Base-by-base conservation (phyloP, 2,329 filamentous ascomycete species). In the Aspergillus floridensis region DNA sequence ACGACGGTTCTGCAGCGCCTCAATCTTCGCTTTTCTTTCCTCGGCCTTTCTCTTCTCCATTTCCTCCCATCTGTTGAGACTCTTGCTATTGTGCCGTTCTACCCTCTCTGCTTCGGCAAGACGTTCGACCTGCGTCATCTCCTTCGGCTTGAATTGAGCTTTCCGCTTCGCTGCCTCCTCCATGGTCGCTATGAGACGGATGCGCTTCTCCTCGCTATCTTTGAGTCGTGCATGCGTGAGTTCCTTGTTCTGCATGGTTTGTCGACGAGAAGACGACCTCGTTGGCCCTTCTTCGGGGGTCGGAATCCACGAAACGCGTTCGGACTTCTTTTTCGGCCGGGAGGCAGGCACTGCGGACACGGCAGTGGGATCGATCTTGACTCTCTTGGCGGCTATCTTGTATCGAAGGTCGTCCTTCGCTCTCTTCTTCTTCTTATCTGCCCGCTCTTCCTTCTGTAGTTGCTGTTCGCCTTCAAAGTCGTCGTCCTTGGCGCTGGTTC, bases 41-140 rank as follows among this genome's bases (percentile, higher is more conserved):
- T 93, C 91, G 65, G 93, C 90, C 59, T 93, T 87, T 72, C 89
- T 87, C 76, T 92, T 92, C 77, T 99, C 95, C 6, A 92, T 91
- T 74, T 92, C 89, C 74, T 98, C 93, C 93, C 93, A 98, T 58
- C 91, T 84, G 71, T 93, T 97, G 70, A 96, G 79, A 75, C 89
- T 98, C 81, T 91, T 96, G 66, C 89, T 85, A 75, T 99, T 97
- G 68, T 88, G 83, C 75, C 89, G 89, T 76, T 98, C 95, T 6
- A 96, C 88, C 55, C 88, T 79, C 19, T 88, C 91, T 1, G 93
- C 93, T 75, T 96, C 91, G 29, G 86, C 88, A 29, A 97, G 81
- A 41, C 92, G 85, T 73, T 98, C 88, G 49, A 86, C 91, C 75
- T 97, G 93, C 5, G 92, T 96, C 86, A 96, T 87, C 29, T 89